phyloP scores from a whole-genome alignment of 225 moss, liverwort and hornwort genomes.

The Lunularia cruciata region DNA sequence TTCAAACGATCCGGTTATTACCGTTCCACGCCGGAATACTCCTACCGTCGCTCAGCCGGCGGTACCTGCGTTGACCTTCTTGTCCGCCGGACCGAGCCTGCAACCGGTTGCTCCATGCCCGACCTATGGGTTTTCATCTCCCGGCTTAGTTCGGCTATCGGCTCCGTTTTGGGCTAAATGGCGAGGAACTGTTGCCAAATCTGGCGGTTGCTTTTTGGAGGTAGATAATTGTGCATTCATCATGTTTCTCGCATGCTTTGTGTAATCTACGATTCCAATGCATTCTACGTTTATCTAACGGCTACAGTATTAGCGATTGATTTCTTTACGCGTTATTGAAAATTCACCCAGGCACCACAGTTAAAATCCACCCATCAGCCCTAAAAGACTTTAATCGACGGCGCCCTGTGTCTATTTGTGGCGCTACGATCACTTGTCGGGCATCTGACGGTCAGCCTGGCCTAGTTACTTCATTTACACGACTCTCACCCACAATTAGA shows the following conservation, averaged over 20 bases:
- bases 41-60: constrained; percentile 23
- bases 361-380: not conserved
- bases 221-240: not conserved
- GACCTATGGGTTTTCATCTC: not conserved
- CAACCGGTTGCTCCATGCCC: not conserved
- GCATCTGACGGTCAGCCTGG: not conserved
- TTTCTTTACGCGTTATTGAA: not conserved
- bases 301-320: not conserved
- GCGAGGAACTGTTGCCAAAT: not conserved
- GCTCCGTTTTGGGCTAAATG: not conserved
- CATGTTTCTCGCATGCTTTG: not conserved
- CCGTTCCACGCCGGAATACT: constrained; percentile 21
- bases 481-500: not conserved
- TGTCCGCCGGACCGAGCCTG: not conserved
- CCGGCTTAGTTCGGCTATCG: not conserved
- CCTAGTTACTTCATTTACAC: not conserved
- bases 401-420: not conserved
- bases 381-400: not conserved
- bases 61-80: not conserved
- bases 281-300: not conserved
- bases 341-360: not conserved
- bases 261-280: not conserved
- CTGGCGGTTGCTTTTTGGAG: not conserved
- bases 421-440: not conserved
- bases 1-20: constrained; percentile 20